Evolutionary conservation across 1,139 yeast genomes (phyloP), one percentile per base, ranked within the genome.

Genomic region (Saccharomycopsis crataegensis): DNA sequence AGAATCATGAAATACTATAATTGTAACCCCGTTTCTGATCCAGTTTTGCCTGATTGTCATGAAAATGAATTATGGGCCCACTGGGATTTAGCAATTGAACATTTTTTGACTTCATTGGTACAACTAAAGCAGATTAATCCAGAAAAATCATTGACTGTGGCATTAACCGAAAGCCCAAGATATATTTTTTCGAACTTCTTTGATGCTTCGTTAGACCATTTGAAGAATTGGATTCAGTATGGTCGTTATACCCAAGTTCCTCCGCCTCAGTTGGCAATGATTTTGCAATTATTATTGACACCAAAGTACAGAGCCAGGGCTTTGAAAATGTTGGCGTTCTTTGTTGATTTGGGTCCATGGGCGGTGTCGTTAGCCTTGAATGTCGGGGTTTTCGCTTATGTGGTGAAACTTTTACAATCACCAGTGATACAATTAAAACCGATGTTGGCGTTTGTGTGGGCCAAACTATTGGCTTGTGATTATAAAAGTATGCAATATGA

Each of bases 41-140:
- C 99, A 0, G 90, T 88, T 11, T 73, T 93, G 44, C 99, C 99
- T 0, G 91, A 89, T 56, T 73, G 82, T 9, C 80, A 88, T 52
- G 78, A 79, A 59, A 98, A 94, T 65, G 82, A 96, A 11, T 86
- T 93, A 89, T 93, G 99, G 99, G 95, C 90, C 59, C 85, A 97
- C 0, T 93, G 99, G 99, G 99, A 94, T 65, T 73, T 93, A 63
- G 98, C 99, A 0, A 86, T 93, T 49, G 98, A 93, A 67, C 97
- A 93, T 64, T 95, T 95, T 1, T 73, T 94, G 53, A 80, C 89
- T 4, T 89, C 85, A 62, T 67, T 85, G 49, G 74, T 84, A 51
- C 67, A 68, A 45, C 68, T 68, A 58, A 59, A 65, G 58, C 66
- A 65, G 59, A 66, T 61, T 54, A 61, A 66, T 37, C 67, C 66